Conservation (phyloP, 1,284 basidiomycete genomes). For the Pyrrhoderma noxium region DNA sequence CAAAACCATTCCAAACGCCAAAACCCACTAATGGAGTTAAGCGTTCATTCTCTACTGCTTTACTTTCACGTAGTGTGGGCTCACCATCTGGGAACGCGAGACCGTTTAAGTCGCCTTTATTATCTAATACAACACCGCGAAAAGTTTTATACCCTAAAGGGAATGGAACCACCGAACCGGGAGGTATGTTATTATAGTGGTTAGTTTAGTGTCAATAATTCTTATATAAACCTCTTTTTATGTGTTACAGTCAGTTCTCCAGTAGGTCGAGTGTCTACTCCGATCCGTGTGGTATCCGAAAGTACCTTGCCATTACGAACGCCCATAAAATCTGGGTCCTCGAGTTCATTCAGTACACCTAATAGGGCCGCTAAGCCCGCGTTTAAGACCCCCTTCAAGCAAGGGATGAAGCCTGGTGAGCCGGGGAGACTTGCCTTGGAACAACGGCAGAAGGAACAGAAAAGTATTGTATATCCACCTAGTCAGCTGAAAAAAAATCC, state of each 20-base stretch:
- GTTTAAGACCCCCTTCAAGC: conserved; percentile 69
- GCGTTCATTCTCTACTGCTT: conserved; percentile 11
- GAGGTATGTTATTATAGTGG: no score
- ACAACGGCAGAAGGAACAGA: conserved; percentile 17
- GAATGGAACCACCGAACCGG: background rate
- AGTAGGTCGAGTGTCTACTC: no score
- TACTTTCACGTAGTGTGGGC: background rate
- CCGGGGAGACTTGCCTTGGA: conserved; percentile 34
- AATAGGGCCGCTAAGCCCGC: conserved; percentile 27
- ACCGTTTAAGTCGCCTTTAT: conserved; percentile 52
- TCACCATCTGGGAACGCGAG: conserved; percentile 11
- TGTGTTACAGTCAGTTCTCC: no score
- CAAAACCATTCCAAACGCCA: background rate
- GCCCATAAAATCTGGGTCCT: background rate
- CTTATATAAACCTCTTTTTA: no score
- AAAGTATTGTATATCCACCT: background rate
- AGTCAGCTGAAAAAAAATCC: background rate
- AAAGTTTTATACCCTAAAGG: conserved; percentile 21
- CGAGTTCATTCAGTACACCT: background rate
- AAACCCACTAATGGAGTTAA: conserved; percentile 1
- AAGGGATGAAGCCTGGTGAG: conserved; percentile 48
- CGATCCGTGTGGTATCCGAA: background rate
- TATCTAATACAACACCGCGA: conserved; percentile 12
- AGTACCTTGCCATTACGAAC: conserved; percentile 6
- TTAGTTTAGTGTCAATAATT: no score